Conservation (phyloP, 2,329 filamentous ascomycete genomes). For the Sclerotinia glacialis region DNA sequence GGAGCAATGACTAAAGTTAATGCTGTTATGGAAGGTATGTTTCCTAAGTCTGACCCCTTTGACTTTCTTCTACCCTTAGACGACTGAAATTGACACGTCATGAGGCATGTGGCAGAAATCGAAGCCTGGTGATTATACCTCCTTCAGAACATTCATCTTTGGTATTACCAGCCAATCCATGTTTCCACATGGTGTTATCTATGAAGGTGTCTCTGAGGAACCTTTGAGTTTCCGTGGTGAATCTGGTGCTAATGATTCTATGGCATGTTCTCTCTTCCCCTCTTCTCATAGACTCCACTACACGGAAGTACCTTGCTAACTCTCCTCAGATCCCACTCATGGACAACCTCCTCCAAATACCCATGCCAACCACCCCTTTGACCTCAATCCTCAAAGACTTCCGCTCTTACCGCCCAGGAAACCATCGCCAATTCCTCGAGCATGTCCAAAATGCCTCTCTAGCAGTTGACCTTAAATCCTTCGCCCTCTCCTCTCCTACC, state of each 20-base stretch:
- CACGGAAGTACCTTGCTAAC: background rate
- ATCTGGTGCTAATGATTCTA: conserved; percentile 90
- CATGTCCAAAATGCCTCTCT: conserved; percentile 57
- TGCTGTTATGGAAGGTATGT: conserved; percentile 69
- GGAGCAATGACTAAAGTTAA: conserved; percentile 68
- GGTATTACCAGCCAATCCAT: conserved; percentile 91
- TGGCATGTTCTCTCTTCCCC: conserved; percentile 49
- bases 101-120: conserved; percentile 85
- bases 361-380: conserved; percentile 85
- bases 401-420: conserved; percentile 81
- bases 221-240: conserved; percentile 85
- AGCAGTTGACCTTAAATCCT: conserved; percentile 55
- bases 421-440: conserved; percentile 81
- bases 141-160: conserved; percentile 95
- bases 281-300: background rate
- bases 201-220: conserved; percentile 76
- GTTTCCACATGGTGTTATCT: conserved; percentile 89
- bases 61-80: conserved; percentile 15
- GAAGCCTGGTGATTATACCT: conserved; percentile 78
- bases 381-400: conserved; percentile 88
- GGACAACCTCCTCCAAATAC: conserved; percentile 81
- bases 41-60: background rate
- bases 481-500: conserved; percentile 53
- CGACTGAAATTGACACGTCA: conserved; percentile 36
- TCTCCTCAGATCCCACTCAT: conserved; percentile 67